Base-by-base conservation (phyloP, 495 filamentous ascomycete genomes). In the Tetracladium marchalianum region DNA sequence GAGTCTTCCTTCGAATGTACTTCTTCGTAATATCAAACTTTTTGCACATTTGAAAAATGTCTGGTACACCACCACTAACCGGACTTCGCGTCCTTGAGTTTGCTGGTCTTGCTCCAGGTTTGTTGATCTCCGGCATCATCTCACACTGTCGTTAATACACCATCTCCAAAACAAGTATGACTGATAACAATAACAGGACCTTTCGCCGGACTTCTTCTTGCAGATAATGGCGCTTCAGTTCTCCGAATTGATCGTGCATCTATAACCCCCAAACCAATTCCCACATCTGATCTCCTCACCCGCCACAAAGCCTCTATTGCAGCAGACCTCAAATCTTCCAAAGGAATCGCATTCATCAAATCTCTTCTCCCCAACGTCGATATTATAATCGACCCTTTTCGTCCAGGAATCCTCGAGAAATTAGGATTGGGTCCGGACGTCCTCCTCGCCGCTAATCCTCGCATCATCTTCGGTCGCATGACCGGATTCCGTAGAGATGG, bases 401-500 rank as follows among this genome's bases (percentile, higher is more conserved):
- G 90, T 0, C 90, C 90, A 0, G 87, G 87, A 11, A 85, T 93
- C 6, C 74, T 97, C 11, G 90, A 96, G 61, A 82, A 80, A 36
- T 79, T 92, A 11, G 79, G 80, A 11, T 76, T 96, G 0, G 77
- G 76, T 0, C 89, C 90, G 0, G 69, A 77, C 3, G 70, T 80
- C 2, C 67, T 89, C 2, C 70, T 75, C 40, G 62, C 62, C 4
- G 33, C 67, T 1, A 95, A 95, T 55, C 82, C 82, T n/a, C 72
- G 81, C 1, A 65, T 97, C 2, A 77, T 96, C 41, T 79, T 93
- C 36, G 87, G 75, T 5, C 82, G 90, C 12, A 76, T 96, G 69
- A 90, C 89, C 5, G 90, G 90, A 0, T 95, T 95, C 60, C 73
- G 90, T 5, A 75, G 88, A 18, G 86, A 90, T 56, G 89, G 90